Percentiles rank a stretch among this genome's conserved stretches.
phyloP scores from a whole-genome alignment of 2,329 filamentous ascomycete genomes.

The Bisporella sp. region DNA sequence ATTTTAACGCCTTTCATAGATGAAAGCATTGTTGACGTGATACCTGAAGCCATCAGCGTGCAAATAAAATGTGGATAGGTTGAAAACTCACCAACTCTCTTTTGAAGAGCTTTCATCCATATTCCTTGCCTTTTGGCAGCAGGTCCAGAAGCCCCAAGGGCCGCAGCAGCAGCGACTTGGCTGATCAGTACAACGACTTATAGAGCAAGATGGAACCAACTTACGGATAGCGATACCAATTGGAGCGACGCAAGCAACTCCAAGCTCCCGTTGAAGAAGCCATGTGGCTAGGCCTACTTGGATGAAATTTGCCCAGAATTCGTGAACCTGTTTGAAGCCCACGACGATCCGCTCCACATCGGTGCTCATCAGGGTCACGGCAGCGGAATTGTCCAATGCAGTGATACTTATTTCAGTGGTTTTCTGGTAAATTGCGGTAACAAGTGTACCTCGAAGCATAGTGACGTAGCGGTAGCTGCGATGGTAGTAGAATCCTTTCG shows the following conservation, averaged over 20 bases:
- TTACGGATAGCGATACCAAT: conserved; percentile 20
- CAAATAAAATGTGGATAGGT: too few relatives aligned
- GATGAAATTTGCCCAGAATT: conserved; percentile 25
- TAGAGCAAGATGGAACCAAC: conserved; percentile 17
- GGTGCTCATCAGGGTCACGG: conserved; percentile 9
- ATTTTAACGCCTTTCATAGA: conserved; percentile 29
- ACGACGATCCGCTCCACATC: conserved; percentile 17
- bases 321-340: conserved; percentile 25
- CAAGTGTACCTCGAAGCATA: conserved; percentile 19
- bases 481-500: background rate
- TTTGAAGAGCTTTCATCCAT: conserved; percentile 27
- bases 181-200: conserved; percentile 13
- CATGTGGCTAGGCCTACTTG: conserved; percentile 23
- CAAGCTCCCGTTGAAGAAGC: conserved; percentile 23
- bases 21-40: conserved; percentile 23
- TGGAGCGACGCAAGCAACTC: conserved; percentile 20
- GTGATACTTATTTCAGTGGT: conserved; percentile 21
- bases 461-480: conserved; percentile 12
- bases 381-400: conserved; percentile 17
- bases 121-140: conserved; percentile 18
- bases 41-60: too few relatives aligned
- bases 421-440: conserved; percentile 21
- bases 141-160: background rate
- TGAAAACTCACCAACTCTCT: conserved; percentile 15
- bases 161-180: background rate